Conservation (phyloP, 176 grass and related monocot genomes). For the Aegilops sharonensis region DNA sequence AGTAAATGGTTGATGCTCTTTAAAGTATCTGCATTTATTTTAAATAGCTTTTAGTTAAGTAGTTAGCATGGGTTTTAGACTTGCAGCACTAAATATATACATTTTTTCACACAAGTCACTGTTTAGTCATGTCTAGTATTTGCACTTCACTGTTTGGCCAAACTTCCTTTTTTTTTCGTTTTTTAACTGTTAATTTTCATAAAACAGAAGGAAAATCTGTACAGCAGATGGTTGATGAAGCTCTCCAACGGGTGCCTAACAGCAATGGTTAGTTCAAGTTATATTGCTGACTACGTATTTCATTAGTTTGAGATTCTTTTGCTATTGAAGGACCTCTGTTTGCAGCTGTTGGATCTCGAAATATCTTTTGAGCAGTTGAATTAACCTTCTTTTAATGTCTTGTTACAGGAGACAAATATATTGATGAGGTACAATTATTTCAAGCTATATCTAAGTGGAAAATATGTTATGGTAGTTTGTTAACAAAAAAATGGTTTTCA, state of each 20-base stretch:
- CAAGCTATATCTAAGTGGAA: slow-evolving; percentile 12
- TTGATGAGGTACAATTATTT: slow-evolving; percentile 69
- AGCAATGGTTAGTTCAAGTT: slow-evolving; percentile 56
- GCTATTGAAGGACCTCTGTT: not conserved
- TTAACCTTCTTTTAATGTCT: slow-evolving; percentile 39
- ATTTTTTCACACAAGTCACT: not conserved
- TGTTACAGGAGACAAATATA: slow-evolving; percentile 77
- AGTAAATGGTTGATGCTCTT: not conserved
- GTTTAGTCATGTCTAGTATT: not conserved
- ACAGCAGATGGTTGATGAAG: slow-evolving; percentile 93
- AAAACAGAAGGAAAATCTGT: slow-evolving; percentile 94
- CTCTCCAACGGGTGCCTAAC: slow-evolving; percentile 76
- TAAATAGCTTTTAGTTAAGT: not conserved
- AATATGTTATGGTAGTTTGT: slow-evolving; percentile 21
- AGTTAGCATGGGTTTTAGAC: not conserved
- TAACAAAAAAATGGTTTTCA: slow-evolving; percentile 26
- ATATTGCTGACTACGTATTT: not conserved
- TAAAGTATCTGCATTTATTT: not conserved
- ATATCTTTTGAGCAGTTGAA: slow-evolving; percentile 24
- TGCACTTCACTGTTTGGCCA: not conserved
- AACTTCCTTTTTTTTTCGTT: not conserved
- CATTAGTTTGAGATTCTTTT: not conserved
- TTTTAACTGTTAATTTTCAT: slow-evolving; percentile 20
- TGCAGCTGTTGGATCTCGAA: slow-evolving; percentile 12
- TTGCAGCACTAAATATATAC: not conserved